phyloP scores from a whole-genome alignment of 208 protist genomes.

The Phytomonas sp. region DNA sequence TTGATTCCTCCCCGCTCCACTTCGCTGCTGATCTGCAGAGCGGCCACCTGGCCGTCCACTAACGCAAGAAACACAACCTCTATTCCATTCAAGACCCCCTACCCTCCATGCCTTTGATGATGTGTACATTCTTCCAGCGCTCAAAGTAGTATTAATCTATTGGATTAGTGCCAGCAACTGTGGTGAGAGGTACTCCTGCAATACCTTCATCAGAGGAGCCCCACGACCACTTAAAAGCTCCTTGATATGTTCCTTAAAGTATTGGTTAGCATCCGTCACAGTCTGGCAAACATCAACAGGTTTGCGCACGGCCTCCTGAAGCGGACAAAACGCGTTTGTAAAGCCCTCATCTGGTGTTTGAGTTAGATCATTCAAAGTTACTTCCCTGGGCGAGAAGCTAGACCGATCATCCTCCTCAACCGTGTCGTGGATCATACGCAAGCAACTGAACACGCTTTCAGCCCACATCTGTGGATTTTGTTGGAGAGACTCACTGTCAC shows the following conservation, averaged over 20 bases:
- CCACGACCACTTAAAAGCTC: constrained; percentile 40
- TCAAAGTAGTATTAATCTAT: constrained; percentile 16
- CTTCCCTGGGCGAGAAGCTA: constrained; percentile 45
- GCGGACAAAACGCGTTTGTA: constrained; percentile 67
- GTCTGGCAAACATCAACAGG: constrained; percentile 60
- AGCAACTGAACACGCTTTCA: constrained; percentile 51
- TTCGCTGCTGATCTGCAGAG: background rate
- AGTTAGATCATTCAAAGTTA: constrained; percentile 29
- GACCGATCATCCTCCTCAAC: constrained; percentile 73
- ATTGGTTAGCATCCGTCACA: constrained; percentile 48
- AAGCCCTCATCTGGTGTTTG: constrained; percentile 16
- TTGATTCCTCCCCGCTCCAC: background rate
- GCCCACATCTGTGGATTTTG: constrained; percentile 42
- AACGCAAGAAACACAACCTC: background rate
- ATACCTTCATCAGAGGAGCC: constrained; percentile 17
- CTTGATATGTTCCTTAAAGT: constrained; percentile 56
- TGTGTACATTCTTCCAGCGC: constrained; percentile 7
- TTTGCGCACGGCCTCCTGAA: constrained; percentile 52
- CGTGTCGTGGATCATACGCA: constrained; percentile 62
- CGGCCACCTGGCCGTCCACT: background rate
- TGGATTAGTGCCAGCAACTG: constrained; percentile 45
- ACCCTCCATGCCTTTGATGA: background rate
- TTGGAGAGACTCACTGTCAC: constrained; percentile 55
- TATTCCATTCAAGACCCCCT: background rate
- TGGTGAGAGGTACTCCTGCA: constrained; percentile 32